Evolutionary conservation across 257 asterid species (phyloP), one percentile per base, ranked within the genome.

Genomic region (Penstemon eatonii): DNA sequence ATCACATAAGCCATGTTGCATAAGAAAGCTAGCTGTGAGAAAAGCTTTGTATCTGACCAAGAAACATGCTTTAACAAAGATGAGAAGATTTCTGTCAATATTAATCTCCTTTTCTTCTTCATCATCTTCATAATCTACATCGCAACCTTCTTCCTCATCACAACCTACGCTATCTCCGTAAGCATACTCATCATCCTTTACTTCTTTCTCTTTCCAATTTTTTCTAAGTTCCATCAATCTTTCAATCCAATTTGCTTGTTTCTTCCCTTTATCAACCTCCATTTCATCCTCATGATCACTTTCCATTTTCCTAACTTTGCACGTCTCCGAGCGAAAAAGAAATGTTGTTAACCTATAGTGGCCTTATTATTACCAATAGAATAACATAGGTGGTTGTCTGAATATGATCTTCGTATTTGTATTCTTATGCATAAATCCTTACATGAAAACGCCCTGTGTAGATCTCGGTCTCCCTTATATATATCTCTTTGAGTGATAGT

Each of bases 1-100:
- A 92, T 88, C 56, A 69, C 90, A 60, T 92, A 92, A 3, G 97
- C 98, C 89, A 87, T 81, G 93, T 89, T 88, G 80, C 95, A 83
- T 73, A 92, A 67, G 85, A 87, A 89, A 42, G 97, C 96, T 56
- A 92, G 64, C 77, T 77, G 85, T 8, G 97, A 77, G 75, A 87
- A 88, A 43, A 71, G 82, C 85, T 76, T 87, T n/a, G 88, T 72
- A 52, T 92, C 93, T 5, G 96, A 85, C 88, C 91, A 82, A 3
- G 95, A 77, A 33, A 87, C 91, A 4, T 67, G 68, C 12, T 75
- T 60, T 59, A 92, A 72, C 76, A 92, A 52, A 5, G 77, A 60
- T 13, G 85, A 73, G 78, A 92, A 89, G 5, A 72, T 46, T 44
- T 83, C 63, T 58, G 45, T 92, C 92, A 10, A 87, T 60, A 18